Evolutionary conservation across 139 green algal genomes (phyloP).

Genomic region (Chlorella sorokiniana): DNA sequence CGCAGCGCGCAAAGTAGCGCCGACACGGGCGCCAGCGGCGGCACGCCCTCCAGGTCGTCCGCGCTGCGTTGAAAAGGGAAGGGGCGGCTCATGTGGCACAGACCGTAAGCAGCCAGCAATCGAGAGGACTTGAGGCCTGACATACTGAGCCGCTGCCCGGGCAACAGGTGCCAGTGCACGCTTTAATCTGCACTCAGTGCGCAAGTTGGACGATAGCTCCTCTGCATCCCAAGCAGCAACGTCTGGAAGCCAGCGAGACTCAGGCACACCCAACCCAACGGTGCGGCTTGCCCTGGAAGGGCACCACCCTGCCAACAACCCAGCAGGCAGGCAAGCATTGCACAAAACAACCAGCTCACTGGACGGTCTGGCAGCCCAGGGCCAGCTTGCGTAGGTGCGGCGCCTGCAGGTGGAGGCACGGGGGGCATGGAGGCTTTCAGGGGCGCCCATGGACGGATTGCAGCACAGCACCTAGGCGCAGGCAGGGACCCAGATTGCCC

Average conservation of each 20-base stretch:
- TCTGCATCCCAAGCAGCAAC: no score
- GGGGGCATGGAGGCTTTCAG: not conserved
- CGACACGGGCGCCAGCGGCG: not conserved
- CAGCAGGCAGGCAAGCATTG: no score
- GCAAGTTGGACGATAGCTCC: no score
- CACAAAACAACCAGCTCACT: slow-evolving; percentile 3
- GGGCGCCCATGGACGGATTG: not conserved
- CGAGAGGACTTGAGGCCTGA: no score
- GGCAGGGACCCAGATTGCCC: no score
- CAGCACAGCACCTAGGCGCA: not conserved
- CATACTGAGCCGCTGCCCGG: no score
- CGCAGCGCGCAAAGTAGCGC: not conserved
- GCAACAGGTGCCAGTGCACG: no score
- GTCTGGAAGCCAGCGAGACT: no score
- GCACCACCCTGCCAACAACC: no score
- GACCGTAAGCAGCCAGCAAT: not conserved
- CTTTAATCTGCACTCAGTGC: no score
- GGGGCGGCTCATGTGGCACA: not conserved
- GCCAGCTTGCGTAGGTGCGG: slow-evolving; percentile 8
- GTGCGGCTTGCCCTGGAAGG: no score
- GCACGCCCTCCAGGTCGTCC: not conserved
- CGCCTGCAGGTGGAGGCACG: not conserved
- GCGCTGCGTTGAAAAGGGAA: not conserved
- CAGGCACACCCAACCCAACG: no score
- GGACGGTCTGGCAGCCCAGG: not conserved